Evolutionary conservation across 2,329 filamentous ascomycete genomes (phyloP).

Genomic region (Fusarium annulatum): DNA sequence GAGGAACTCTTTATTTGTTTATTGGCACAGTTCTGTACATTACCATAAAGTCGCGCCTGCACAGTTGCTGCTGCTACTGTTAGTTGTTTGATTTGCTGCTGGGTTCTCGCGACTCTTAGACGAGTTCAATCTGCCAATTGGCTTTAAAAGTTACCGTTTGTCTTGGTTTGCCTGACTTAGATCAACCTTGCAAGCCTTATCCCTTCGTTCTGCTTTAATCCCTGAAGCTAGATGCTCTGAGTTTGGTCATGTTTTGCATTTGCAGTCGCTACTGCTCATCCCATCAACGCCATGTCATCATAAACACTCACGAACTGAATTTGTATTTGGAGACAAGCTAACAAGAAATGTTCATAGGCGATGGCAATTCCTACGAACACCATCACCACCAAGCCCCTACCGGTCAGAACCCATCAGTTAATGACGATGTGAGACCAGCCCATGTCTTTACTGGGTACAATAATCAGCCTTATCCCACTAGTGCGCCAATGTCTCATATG

Average conservation of each 20-base stretch:
- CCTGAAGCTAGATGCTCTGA: constrained; percentile 25
- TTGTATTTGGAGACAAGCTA: constrained; percentile 42
- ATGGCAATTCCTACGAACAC: constrained; percentile 71
- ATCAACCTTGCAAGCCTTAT: constrained; percentile 11
- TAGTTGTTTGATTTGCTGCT: constrained; percentile 50
- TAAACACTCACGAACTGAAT: constrained; percentile 24
- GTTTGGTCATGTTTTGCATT: constrained; percentile 29
- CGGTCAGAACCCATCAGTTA: constrained; percentile 59
- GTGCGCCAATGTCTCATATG: constrained; percentile 73
- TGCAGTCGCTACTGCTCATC: constrained; percentile 15
- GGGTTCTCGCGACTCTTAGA: constrained; percentile 50
- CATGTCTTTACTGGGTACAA: constrained; percentile 80
- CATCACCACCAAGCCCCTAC: constrained; percentile 74
- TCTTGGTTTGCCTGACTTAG: constrained; percentile 37
- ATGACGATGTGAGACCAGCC: constrained; percentile 75
- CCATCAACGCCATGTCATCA: not conserved
- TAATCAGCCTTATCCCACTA: constrained; percentile 67
- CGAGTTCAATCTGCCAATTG: constrained; percentile 52
- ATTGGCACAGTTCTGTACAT: constrained; percentile 64
- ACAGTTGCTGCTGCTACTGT: constrained; percentile 56
- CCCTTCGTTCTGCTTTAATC: constrained; percentile 35
- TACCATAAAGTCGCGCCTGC: constrained; percentile 59
- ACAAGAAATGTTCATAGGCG: constrained; percentile 59
- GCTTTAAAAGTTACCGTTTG: constrained; percentile 48
- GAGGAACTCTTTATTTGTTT: constrained; percentile 49